phyloP scores from a whole-genome alignment of 2,329 filamentous ascomycete genomes.

The Colletotrichum endophyticum region DNA sequence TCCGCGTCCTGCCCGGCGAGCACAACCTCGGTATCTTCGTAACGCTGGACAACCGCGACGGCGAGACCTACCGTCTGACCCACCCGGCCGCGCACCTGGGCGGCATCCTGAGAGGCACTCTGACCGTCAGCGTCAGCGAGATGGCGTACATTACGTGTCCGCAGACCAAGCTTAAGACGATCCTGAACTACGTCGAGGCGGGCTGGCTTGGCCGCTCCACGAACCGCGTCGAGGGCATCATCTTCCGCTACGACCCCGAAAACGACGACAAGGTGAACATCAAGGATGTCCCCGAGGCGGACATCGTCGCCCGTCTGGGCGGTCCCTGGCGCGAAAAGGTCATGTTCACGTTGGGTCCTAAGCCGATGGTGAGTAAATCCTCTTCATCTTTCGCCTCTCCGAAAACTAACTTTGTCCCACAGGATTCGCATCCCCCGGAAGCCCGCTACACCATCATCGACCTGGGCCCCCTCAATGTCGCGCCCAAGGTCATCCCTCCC shows the following conservation, averaged over 20 bases:
- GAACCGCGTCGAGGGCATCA: constrained; percentile 88
- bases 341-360: constrained; percentile 64
- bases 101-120: constrained; percentile 83
- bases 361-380: constrained; percentile 61
- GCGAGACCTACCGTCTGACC: constrained; percentile 93
- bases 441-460: constrained; percentile 83
- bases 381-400: neutral
- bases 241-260: constrained; percentile 88
- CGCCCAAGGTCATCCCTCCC: constrained; percentile 80
- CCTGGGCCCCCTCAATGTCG: constrained; percentile 80
- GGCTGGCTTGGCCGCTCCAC: constrained; percentile 92
- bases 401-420: constrained; percentile 8
- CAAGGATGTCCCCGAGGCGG: constrained; percentile 84
- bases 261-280: constrained; percentile 82
- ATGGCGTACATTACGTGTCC: constrained; percentile 87
- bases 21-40: constrained; percentile 98
- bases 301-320: constrained; percentile 81
- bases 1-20: constrained; percentile 89
- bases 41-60: constrained; percentile 76
- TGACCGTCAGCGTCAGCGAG: constrained; percentile 90
- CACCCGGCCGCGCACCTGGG: constrained; percentile 94
- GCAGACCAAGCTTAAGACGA: constrained; percentile 89
- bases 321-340: constrained; percentile 84
- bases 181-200: constrained; percentile 91
- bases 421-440: constrained; percentile 55